Conservation (phyloP, 768 basidiomycete genomes). For the Boletus rufocinnamomeus region DNA sequence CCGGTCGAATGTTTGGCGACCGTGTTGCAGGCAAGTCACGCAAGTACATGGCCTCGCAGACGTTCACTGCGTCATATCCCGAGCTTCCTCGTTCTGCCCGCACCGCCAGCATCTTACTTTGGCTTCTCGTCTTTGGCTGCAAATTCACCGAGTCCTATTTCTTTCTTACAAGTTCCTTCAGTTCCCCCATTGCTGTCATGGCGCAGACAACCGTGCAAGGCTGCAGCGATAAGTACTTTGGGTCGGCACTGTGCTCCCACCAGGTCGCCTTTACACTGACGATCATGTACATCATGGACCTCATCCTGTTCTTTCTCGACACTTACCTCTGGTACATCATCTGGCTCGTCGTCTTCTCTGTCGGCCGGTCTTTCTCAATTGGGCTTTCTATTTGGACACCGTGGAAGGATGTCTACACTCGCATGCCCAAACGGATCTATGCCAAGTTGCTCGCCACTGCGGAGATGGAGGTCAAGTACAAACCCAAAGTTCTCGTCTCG, state of each 20-base stretch:
- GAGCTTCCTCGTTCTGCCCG: conserved; percentile 70
- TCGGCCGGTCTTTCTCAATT: conserved; percentile 85
- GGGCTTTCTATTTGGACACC: conserved; percentile 99
- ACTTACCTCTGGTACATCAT: conserved; percentile 99
- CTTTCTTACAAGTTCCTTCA: conserved; percentile 97
- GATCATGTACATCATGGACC: conserved; percentile 99
- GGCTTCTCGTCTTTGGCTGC: conserved; percentile 94
- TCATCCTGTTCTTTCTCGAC: conserved; percentile 97
- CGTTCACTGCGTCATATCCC: conserved; percentile 98
- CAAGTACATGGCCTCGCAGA: conserved; percentile 98
- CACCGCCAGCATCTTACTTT: conserved; percentile 80
- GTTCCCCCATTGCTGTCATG: conserved; percentile 95
- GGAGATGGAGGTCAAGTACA: conserved; percentile 99
- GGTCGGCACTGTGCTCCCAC: conserved; percentile 78
- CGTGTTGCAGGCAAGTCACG: conserved; percentile 96
- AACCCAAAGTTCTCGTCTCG: conserved; percentile 98
- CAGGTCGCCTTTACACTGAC: conserved; percentile 93
- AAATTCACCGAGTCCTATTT: conserved; percentile 98
- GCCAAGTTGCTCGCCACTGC: conserved; percentile 93
- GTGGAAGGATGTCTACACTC: conserved; percentile 96
- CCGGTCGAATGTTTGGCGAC: conserved; percentile 98
- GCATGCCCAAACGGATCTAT: conserved; percentile 96
- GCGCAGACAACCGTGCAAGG: conserved; percentile 90
- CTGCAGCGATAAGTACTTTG: conserved; percentile 85
- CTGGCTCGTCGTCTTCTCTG: conserved; percentile 95